phyloP scores from a whole-genome alignment of 2,329 filamentous ascomycete species.

The Blastomyces gilchristii region DNA sequence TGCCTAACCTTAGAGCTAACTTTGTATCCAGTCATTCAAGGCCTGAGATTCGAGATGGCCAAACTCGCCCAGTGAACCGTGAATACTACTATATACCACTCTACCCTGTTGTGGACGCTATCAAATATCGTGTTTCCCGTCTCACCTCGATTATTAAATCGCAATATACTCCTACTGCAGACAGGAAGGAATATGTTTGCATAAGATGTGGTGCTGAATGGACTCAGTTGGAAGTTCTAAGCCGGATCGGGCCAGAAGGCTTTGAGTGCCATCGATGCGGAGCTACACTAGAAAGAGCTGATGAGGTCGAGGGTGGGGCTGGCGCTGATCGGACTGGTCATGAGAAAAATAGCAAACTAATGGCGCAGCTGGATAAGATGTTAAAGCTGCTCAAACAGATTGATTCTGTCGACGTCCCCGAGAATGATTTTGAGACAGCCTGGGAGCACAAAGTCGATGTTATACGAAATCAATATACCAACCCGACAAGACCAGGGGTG shows the following conservation, averaged over 20 bases:
- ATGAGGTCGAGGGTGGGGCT: conserved; percentile 35
- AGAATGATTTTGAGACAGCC: conserved; percentile 41
- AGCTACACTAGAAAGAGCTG: conserved; percentile 35
- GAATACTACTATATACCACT: conserved; percentile 98
- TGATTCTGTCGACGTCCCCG: conserved; percentile 38
- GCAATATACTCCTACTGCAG: conserved; percentile 65
- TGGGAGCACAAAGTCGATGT: conserved; percentile 41
- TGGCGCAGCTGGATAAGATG: conserved; percentile 39
- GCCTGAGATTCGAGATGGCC: conserved; percentile 67
- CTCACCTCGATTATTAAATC: conserved; percentile 83
- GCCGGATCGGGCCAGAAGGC: conserved; percentile 55
- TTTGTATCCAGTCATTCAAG: conserved; percentile 51
- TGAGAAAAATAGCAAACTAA: conserved; percentile 41
- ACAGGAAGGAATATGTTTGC: conserved; percentile 90
- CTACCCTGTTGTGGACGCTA: conserved; percentile 84
- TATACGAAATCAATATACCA: conserved; percentile 33
- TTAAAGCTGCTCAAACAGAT: conserved; percentile 40
- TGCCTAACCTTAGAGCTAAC: conserved; percentile 12
- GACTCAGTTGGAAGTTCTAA: conserved; percentile 80
- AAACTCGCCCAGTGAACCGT: conserved; percentile 68
- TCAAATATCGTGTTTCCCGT: conserved; percentile 86
- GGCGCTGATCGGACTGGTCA: conserved; percentile 39
- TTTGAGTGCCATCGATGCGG: conserved; percentile 79
- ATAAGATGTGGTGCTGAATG: conserved; percentile 71
- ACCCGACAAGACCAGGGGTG: conserved; percentile 34